Percentiles rank a stretch among this genome's conserved stretches.
phyloP scores from a whole-genome alignment of 345 rosid species.

The Cochlearia excelsa region DNA sequence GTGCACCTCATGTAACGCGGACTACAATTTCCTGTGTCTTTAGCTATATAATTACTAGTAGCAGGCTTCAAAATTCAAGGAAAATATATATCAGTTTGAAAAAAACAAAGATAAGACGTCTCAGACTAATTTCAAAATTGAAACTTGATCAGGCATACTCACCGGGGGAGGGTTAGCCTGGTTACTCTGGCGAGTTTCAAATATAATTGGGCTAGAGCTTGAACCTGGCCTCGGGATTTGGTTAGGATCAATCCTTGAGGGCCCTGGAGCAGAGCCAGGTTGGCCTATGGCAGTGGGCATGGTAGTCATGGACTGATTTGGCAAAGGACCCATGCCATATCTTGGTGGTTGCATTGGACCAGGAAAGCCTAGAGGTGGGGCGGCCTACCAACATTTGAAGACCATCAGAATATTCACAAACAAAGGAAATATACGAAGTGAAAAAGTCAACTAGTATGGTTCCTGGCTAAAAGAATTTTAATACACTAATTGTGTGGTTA shows the following conservation, averaged over 20 bases:
- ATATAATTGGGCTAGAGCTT: constrained; percentile 53
- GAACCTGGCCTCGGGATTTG: constrained; percentile 97
- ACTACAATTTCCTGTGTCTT: constrained; percentile 94
- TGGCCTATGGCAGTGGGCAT: constrained; percentile 78
- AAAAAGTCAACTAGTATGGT: constrained; percentile 12
- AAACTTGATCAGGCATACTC: constrained; percentile 26
- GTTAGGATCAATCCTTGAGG: constrained; percentile 89
- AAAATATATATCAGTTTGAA: constrained; percentile 14
- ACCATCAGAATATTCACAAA: constrained; percentile 30
- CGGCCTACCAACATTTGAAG: constrained; percentile 45
- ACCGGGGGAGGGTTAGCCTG: constrained; percentile 96
- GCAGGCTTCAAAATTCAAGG: constrained; percentile 63
- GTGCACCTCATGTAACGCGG: constrained; percentile 99
- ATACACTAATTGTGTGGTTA: constrained; percentile 3
- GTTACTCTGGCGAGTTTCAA: constrained; percentile 84
- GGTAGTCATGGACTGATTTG: constrained; percentile 77
- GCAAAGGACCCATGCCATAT: constrained; percentile 79
- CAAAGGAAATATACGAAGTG: constrained; percentile 31
- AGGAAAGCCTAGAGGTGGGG: constrained; percentile 55
- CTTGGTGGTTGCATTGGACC: constrained; percentile 62
- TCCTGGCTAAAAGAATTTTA: background rate
- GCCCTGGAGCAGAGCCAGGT: constrained; percentile 63
- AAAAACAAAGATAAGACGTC: constrained; percentile 19
- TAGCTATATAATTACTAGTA: constrained; percentile 76
- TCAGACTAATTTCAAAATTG: constrained; percentile 20